Conservation (phyloP, 73 alveolate species). For the Tetrahymena borealis region DNA sequence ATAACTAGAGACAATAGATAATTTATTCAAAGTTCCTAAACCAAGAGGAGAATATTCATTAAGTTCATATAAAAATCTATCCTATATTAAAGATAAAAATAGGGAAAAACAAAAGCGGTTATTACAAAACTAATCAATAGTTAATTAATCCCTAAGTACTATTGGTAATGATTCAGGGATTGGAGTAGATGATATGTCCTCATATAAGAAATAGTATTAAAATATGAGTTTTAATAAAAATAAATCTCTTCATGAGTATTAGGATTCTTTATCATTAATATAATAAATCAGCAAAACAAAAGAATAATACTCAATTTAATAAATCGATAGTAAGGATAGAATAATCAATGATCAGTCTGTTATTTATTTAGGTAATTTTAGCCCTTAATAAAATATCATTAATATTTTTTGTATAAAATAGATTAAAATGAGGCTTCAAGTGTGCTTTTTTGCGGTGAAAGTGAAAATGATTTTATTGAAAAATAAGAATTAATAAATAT, state of each 20-base stretch:
- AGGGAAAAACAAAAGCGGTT: not conserved
- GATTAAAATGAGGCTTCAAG: not conserved
- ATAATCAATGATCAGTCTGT: not conserved
- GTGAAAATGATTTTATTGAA: not conserved
- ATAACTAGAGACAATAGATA: not conserved
- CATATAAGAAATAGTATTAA: not conserved
- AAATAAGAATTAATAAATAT: not conserved
- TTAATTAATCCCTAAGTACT: not conserved
- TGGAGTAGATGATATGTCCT: not conserved
- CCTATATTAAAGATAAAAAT: not conserved
- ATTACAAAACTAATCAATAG: not conserved
- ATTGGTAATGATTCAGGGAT: not conserved
- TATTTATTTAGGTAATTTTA: not conserved
- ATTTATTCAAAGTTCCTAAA: not conserved
- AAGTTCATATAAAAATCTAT: not conserved
- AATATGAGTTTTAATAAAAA: not conserved
- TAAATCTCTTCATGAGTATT: not conserved
- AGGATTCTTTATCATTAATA: not conserved
- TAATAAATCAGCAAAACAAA: not conserved
- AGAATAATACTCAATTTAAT: not conserved
- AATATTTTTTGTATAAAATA: not conserved
- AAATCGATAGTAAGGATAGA: not conserved
- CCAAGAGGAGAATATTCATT: not conserved
- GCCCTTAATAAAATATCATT: not conserved
- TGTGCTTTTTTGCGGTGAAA: not conserved